Percentiles rank a stretch among this genome's conserved stretches.
Conservation (phyloP, 495 filamentous ascomycete species). For the Podospora pseudocomata region DNA sequence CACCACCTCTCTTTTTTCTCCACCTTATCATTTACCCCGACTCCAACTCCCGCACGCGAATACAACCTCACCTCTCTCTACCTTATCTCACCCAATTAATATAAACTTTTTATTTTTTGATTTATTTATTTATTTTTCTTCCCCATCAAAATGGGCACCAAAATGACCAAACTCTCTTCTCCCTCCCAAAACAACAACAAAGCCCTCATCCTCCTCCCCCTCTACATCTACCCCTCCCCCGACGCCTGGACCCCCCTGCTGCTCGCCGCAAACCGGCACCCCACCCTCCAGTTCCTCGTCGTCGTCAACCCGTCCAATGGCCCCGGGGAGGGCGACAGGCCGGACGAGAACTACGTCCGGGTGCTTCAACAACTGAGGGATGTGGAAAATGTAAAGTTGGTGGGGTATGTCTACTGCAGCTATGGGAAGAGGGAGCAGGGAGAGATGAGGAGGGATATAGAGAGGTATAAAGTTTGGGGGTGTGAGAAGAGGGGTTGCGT, state of each 20-base stretch:
- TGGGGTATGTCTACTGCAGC: conserved; percentile 55
- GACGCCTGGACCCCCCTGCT: conserved; percentile 49
- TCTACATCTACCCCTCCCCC: conserved; percentile 54
- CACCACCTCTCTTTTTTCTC: not conserved
- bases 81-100: no score
- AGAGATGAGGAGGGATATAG: conserved; percentile 39
- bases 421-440: conserved; percentile 46
- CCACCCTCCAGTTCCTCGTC: conserved; percentile 49
- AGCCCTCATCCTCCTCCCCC: conserved; percentile 44
- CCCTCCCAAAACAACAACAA: not conserved
- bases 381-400: conserved; percentile 47
- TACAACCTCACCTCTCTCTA: not conserved
- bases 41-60: not conserved
- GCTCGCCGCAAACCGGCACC: conserved; percentile 41
- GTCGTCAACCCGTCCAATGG: conserved; percentile 56
- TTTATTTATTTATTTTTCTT: not conserved
- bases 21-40: not conserved
- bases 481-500: not conserved
- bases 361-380: conserved; percentile 45
- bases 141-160: not conserved
- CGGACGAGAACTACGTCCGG: conserved; percentile 51
- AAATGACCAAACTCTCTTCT: not conserved
- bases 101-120: not conserved
- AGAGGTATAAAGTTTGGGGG: conserved; percentile 10
- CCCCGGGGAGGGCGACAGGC: conserved; percentile 43